Base-by-base conservation (phyloP, 2,329 filamentous ascomycete species). In the Knoxdaviesia proteae region DNA sequence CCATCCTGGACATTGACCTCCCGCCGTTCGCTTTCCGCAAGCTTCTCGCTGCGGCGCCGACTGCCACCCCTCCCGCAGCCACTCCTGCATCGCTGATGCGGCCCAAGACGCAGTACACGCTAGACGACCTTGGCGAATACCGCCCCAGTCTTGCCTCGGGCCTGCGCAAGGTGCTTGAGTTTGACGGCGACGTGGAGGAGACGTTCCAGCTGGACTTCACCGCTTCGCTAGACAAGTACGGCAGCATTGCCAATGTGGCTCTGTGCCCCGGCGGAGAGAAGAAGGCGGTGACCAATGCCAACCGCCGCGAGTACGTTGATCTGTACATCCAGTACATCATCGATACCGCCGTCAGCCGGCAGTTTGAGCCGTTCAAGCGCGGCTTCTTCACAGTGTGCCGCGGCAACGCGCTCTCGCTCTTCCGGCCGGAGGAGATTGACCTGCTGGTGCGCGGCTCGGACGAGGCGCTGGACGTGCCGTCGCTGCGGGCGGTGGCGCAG, bases 381-480 rank as follows among this genome's bases (percentile, higher is more conserved):
- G 87, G 87, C 1, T 94, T 94, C 59, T 94, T 84, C 56, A 92
- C 82, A 0, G 84, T 94, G 32, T 93, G 84, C 54, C 82, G 80
- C 34, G 84, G 86, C 34, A 93, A 90, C 54, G 86, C 87, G 0
- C 65, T 94, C 34, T 84, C 80, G 1, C 69, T 94, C 2, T 94
- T 94, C 58, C 74, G 83, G 10, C 80, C 87, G 0, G 86, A 94
- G 55, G 87, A 94, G 56, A 92, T 94, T 47, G 87, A 94, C 56
- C 69, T 93, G 4, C 68, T 94, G 1, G 72, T 94, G 5, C 71
- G 86, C 42, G 86, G 86, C 7, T 90, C 83, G 6, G 84, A 92
- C 48, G 86, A 92, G 53, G 62, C 75, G 5, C 70, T 94, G 3
- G 84, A 94, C 50, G 79, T 94, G 41, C 64, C 67, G 4, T 78